phyloP scores from a whole-genome alignment of 2,329 filamentous ascomycete genomes.

The Aspergillus neotritici region DNA sequence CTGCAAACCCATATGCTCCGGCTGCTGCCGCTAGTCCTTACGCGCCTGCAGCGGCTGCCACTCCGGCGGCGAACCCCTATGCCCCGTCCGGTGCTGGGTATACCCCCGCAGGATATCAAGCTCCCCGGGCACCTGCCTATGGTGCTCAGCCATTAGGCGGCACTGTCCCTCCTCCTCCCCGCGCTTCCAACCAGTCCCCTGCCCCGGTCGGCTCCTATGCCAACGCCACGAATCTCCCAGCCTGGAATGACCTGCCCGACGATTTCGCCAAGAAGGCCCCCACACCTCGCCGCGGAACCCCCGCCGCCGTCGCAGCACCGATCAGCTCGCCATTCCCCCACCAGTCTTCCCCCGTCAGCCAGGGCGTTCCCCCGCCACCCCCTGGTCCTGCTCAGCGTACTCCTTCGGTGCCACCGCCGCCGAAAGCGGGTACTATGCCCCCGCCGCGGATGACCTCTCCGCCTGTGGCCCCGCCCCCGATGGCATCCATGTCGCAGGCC shows the following conservation, averaged over 20 bases:
- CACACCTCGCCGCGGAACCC: slow-evolving; percentile 68
- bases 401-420: slow-evolving; percentile 73
- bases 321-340: slow-evolving; percentile 72
- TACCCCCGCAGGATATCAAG: slow-evolving; percentile 50
- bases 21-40: slow-evolving; percentile 23
- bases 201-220: slow-evolving; percentile 58
- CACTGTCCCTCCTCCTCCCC: slow-evolving; percentile 55
- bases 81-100: slow-evolving; percentile 22
- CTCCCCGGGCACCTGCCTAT: slow-evolving; percentile 43
- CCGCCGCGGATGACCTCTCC: slow-evolving; percentile 68
- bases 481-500: slow-evolving; percentile 59
- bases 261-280: slow-evolving; percentile 63
- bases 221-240: slow-evolving; percentile 63
- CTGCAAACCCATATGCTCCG: slow-evolving; percentile 47
- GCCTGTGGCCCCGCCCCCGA: slow-evolving; percentile 50
- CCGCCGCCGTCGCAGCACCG: slow-evolving; percentile 54
- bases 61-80: slow-evolving; percentile 27
- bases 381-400: slow-evolving; percentile 56
- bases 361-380: slow-evolving; percentile 52
- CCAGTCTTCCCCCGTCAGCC: slow-evolving; percentile 46
- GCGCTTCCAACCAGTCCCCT: slow-evolving; percentile 62
- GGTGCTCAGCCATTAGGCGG: slow-evolving; percentile 42
- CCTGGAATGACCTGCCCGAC: slow-evolving; percentile 94
- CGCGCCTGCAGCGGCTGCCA: slow-evolving; percentile 15
- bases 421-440: slow-evolving; percentile 64